Percentiles rank a stretch among this genome's conserved stretches.
phyloP scores from a whole-genome alignment of 2,329 filamentous ascomycete genomes.

The Botrytis porri region DNA sequence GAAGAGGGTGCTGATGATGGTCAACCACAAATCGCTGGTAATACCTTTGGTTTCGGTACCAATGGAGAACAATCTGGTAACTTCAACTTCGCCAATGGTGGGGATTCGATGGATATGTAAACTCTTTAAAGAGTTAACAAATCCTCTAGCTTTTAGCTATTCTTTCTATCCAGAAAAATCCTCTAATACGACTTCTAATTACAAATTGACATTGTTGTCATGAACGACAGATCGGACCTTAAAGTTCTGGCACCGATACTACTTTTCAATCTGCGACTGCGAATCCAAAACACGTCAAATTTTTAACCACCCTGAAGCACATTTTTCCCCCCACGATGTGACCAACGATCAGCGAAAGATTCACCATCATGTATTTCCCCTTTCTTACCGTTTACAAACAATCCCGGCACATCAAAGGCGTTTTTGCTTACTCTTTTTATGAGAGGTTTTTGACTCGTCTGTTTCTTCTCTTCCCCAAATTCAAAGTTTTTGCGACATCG shows the following conservation, averaged over 20 bases:
- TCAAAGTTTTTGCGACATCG: constrained; percentile 24
- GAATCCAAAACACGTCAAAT: constrained; percentile 16
- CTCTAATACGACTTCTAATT: constrained; percentile 33
- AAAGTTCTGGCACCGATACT: constrained; percentile 16
- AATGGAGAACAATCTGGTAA: constrained; percentile 72
- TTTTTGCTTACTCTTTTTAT: constrained; percentile 26
- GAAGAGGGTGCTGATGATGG: constrained; percentile 79
- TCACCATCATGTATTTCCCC: constrained; percentile 41
- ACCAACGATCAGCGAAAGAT: constrained; percentile 40
- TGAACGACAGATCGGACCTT: constrained; percentile 19
- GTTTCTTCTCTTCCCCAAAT: background rate
- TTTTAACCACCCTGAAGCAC: constrained; percentile 20
- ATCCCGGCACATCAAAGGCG: constrained; percentile 37
- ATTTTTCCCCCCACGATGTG: constrained; percentile 32
- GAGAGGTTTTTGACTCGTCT: background rate
- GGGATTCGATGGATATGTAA: constrained; percentile 74
- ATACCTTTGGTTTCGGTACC: constrained; percentile 76
- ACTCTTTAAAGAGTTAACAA: constrained; percentile 27
- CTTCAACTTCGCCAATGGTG: constrained; percentile 89
- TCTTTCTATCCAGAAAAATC: constrained; percentile 21
- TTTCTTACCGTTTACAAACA: constrained; percentile 28
- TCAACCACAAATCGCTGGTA: constrained; percentile 60
- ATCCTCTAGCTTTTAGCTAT: constrained; percentile 25
- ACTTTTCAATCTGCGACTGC: constrained; percentile 25
- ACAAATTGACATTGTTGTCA: constrained; percentile 29